These are phyloP conservation scores for Dillenia suffruticosa DNA, from an alignment of 164 flowering plant species.

Conservation along the genomic window DNA sequence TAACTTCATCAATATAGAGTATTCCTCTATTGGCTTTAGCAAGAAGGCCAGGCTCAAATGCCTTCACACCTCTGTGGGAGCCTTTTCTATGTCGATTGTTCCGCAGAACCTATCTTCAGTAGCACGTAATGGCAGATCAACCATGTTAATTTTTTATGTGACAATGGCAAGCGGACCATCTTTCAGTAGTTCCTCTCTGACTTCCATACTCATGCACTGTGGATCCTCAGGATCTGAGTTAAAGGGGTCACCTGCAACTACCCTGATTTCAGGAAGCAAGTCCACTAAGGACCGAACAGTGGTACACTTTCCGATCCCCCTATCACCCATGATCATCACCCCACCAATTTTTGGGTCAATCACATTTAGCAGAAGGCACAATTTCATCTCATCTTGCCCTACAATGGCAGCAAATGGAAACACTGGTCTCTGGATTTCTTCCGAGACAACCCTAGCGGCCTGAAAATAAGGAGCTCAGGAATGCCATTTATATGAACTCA, in stretches of 20 bases:
- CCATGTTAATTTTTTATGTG: constrained; percentile 87
- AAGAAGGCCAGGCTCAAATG: constrained; percentile 95
- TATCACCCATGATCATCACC: constrained; percentile 98
- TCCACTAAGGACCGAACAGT: constrained; percentile 90
- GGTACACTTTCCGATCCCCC: constrained; percentile 96
- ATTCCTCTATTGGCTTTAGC: constrained; percentile 95
- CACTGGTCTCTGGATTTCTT: constrained; percentile 85
- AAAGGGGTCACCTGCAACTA: constrained; percentile 81
- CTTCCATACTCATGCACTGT: constrained; percentile 85
- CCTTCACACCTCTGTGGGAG: constrained; percentile 91
- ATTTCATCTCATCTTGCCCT: constrained; percentile 98
- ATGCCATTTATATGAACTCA: no score
- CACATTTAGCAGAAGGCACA: constrained; percentile 87
- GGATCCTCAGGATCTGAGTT: constrained; percentile 95
- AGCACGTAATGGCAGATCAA: constrained; percentile 94
- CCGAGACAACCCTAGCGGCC: constrained; percentile 48
- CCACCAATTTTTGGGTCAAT: constrained; percentile 98
- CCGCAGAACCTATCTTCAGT: constrained; percentile 98
- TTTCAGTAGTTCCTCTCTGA: constrained; percentile 48
- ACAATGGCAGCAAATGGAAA: constrained; percentile 95
- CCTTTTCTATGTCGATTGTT: constrained; percentile 94
- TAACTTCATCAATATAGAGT: constrained; percentile 96
- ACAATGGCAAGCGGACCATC: constrained; percentile 55
- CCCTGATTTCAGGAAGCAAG: constrained; percentile 82
- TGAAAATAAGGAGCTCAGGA: constrained; percentile 21